phyloP scores from a whole-genome alignment of 129 eudicot species.

The Silybum marianum region DNA sequence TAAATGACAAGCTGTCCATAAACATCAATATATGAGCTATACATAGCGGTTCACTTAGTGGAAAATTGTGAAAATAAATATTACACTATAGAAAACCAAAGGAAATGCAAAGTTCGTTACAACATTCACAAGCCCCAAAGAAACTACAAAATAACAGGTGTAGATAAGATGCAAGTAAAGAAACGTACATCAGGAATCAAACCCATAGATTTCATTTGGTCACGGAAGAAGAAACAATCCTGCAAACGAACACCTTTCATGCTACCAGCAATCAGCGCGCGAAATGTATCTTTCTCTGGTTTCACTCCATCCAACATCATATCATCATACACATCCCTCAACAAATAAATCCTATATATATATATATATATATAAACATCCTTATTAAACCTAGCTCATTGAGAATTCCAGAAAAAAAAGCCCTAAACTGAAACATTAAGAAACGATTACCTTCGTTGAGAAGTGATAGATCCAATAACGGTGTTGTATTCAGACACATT shows the following conservation, averaged over 20 bases:
- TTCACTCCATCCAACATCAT: slow-evolving; percentile 92
- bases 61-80: not conserved
- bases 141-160: not conserved
- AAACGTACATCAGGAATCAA: slow-evolving; percentile 86
- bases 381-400: not conserved
- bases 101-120: not conserved
- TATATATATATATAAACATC: not conserved
- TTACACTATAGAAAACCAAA: not conserved
- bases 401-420: not conserved
- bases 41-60: not conserved
- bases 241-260: slow-evolving; percentile 86
- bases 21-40: slow-evolving; percentile 6
- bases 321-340: slow-evolving; percentile 96
- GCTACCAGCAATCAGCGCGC: slow-evolving; percentile 63
- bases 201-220: slow-evolving; percentile 80
- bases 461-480: slow-evolving; percentile 66
- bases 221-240: slow-evolving; percentile 82
- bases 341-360: slow-evolving; percentile 52
- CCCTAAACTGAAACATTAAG: not conserved
- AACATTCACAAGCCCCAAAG: not conserved
- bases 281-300: slow-evolving; percentile 78
- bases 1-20: not conserved
- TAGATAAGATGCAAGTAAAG: not conserved
- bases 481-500: slow-evolving; percentile 83
- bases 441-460: slow-evolving; percentile 61